Base-by-base conservation (phyloP, 768 basidiomycete genomes). In the Suillus plorans region DNA sequence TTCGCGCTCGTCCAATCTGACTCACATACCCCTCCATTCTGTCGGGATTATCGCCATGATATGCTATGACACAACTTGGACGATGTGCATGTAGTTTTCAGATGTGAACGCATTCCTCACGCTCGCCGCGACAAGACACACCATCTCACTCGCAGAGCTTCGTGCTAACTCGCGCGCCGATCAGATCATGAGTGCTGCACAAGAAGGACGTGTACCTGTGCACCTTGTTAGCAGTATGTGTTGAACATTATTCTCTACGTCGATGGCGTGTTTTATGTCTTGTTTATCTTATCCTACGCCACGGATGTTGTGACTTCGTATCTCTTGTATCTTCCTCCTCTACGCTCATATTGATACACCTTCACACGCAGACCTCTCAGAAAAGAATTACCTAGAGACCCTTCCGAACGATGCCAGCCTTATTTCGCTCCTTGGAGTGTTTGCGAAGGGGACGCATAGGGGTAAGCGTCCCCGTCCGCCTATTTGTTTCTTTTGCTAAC, bases 61-160 rank as follows among this genome's bases (percentile, higher is more conserved):
- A 25, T 37, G 31, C 41, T 16, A 34, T 62, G 31, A 31, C 16
- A 52, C 9, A 18, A 25, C 22, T 49, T 25, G 22, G 6, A 45
- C 65, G 5, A 25, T 42, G 1, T n/a, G 9, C 13, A 5, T 59
- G 18, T 68, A 94, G 92, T 93, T 86, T 69, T 88, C 92, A 20
- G 92, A 94, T 72, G 89, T 94, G 13, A 94, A 94, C 72, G 90
- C 92, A n/a, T 94, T 94, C 71, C 76, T 94, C 65, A 91, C 90
- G 4, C 79, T 94, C 55, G 92, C 92, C 12, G 91, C 92, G 8
- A 93, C 90, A 4, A 80, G 88, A 53, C 91, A 93, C 71, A 89
- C 88, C 4, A 80, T 90, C 47, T 75, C 79, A 28, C 80, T 83
- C 0, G 87, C 89, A n/a, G 84, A 88, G 58, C 73, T 90, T 20